These are phyloP conservation scores for Puccinia triticina DNA, from an alignment of 1,284 basidiomycete genomes.

Conservation along the genomic window DNA sequence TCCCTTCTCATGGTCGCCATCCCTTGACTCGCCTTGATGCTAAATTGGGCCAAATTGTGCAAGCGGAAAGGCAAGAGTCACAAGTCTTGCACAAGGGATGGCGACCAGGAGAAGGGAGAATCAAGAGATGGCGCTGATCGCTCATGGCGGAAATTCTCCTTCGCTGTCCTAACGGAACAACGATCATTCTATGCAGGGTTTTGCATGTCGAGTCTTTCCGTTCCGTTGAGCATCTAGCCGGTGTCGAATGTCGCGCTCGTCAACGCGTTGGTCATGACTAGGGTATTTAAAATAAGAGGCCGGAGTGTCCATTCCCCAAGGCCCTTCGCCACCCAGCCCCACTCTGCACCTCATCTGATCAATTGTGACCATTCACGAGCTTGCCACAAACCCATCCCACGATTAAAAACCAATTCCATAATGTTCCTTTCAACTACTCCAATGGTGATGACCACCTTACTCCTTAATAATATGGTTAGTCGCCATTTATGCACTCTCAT, in stretches of 20 bases:
- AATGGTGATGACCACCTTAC: slow-evolving; percentile 17
- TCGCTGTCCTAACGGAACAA: slow-evolving; percentile 5
- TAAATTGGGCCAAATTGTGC: not conserved
- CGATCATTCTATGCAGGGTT: slow-evolving; percentile 4
- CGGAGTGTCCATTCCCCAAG: not conserved
- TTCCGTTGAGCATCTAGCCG: slow-evolving; percentile 5
- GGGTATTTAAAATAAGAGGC: slow-evolving; percentile 13
- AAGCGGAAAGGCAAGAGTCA: not conserved
- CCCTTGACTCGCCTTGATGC: too few species aligned
- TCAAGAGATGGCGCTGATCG: not conserved
- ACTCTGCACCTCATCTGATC: too few species aligned
- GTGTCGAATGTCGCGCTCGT: not conserved
- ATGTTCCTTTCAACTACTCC: slow-evolving; percentile 12
- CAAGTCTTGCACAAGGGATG: too few species aligned
- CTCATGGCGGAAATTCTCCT: slow-evolving; percentile 8
- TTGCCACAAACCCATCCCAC: not conserved
- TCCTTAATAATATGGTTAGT: slow-evolving; percentile 30
- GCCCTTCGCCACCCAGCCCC: not conserved
- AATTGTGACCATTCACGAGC: not conserved
- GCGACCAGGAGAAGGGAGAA: slow-evolving; percentile 2
- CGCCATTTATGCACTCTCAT: not conserved
- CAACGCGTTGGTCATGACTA: not conserved
- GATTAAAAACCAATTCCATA: not conserved
- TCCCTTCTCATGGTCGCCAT: too few species aligned
- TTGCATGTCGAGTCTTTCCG: not conserved